These are phyloP conservation scores for Dioszegia crocea DNA, from an alignment of 768 basidiomycete species.

Conservation along the genomic window DNA sequence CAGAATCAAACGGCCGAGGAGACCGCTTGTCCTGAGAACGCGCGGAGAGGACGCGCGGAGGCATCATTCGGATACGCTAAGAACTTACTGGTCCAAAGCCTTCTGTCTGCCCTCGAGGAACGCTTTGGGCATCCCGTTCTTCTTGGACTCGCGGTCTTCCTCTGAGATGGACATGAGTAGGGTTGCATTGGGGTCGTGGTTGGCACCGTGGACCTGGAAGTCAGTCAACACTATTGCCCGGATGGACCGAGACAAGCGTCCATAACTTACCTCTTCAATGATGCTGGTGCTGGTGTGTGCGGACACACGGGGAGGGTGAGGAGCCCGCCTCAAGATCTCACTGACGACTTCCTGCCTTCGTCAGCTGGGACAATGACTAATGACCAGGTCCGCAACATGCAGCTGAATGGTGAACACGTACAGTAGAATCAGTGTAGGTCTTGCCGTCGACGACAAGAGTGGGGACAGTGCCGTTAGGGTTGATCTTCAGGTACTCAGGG, in stretches of 20 bases:
- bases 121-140: slow-evolving; percentile 27
- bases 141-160: slow-evolving; percentile 32
- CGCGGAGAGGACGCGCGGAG: no score
- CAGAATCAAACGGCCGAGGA: no score
- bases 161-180: slow-evolving; percentile 30
- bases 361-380: no score
- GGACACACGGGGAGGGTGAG: slow-evolving; percentile 34
- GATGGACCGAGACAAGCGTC: no score
- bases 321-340: slow-evolving; percentile 29
- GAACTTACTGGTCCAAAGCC: slow-evolving; percentile 40
- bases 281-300: slow-evolving; percentile 38
- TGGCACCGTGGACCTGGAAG: slow-evolving; percentile 32
- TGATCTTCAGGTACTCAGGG: slow-evolving; percentile 43
- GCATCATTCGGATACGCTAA: no score
- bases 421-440: slow-evolving; percentile 37
- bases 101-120: slow-evolving; percentile 41
- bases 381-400: no score
- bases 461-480: slow-evolving; percentile 39
- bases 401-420: slow-evolving; percentile 9
- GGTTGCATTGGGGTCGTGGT: slow-evolving; percentile 39
- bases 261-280: slow-evolving; percentile 42
- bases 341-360: slow-evolving; percentile 27
- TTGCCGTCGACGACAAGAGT: slow-evolving; percentile 33
- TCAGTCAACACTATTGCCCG: no score
- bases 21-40: no score